A percentile compares a stretch with the other conserved stretches of the same genome.
Conservation (phyloP, 2,329 filamentous ascomycete genomes). For the Pestalotiopsis sp. region DNA sequence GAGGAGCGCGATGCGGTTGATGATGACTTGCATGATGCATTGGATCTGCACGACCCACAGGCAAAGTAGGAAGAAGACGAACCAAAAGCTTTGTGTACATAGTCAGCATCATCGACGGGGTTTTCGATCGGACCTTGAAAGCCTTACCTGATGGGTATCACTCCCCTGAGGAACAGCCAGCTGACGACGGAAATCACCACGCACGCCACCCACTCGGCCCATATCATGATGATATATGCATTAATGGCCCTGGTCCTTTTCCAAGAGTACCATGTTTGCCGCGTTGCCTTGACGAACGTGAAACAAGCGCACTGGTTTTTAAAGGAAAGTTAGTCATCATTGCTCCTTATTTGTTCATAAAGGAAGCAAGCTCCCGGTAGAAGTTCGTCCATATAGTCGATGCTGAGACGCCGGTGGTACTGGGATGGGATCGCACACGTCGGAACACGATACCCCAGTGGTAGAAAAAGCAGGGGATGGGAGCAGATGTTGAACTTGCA, state of each 20-base stretch:
- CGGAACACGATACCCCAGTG: background rate
- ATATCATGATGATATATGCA: slow-evolving; percentile 37
- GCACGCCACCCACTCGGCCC: slow-evolving; percentile 33
- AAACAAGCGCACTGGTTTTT: slow-evolving; percentile 27
- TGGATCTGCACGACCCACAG: slow-evolving; percentile 42
- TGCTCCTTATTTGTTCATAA: background rate
- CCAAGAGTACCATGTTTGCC: slow-evolving; percentile 28
- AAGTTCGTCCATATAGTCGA: background rate
- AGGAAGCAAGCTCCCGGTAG: background rate
- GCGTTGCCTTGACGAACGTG: slow-evolving; percentile 28
- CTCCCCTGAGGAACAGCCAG: slow-evolving; percentile 26
- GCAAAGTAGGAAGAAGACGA: slow-evolving; percentile 10
- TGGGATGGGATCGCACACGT: background rate
- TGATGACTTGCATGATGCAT: slow-evolving; percentile 55
- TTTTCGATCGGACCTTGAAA: background rate
- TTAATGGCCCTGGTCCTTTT: slow-evolving; percentile 27
- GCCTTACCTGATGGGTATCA: slow-evolving; percentile 11
- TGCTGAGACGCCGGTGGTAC: background rate
- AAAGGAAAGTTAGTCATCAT: background rate
- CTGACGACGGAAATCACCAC: slow-evolving; percentile 28
- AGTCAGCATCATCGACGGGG: background rate
- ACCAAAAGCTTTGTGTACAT: slow-evolving; percentile 14
- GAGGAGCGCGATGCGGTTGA: slow-evolving; percentile 53
- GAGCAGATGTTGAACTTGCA: background rate
- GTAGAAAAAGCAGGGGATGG: background rate